These are phyloP conservation scores for Penicillium pulvis DNA, from an alignment of 495 filamentous ascomycete species.

Conservation along the genomic window DNA sequence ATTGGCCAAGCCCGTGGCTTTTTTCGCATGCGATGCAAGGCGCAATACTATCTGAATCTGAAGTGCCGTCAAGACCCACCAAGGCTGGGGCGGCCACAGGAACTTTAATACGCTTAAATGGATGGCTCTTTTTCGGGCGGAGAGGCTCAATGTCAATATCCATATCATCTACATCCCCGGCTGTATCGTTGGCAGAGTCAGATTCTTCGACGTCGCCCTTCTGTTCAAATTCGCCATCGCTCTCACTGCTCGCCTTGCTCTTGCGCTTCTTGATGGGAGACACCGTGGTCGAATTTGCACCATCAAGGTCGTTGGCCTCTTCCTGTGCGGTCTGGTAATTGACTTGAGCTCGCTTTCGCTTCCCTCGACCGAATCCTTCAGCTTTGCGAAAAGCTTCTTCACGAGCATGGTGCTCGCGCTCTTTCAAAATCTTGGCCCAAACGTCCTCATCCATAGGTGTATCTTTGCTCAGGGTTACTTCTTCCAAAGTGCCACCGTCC, in stretches of 20 bases:
- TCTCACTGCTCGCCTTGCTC: constrained; percentile 19
- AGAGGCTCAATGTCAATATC: neutral
- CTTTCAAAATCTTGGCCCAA: constrained; percentile 85
- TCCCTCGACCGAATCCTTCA: constrained; percentile 80
- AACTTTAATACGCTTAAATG: constrained; percentile 43
- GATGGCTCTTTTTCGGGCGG: constrained; percentile 15
- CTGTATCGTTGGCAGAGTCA: constrained; percentile 25
- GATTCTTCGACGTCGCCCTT: constrained; percentile 25
- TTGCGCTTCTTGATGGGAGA: constrained; percentile 33
- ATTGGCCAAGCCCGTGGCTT: constrained; percentile 56
- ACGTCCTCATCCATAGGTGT: constrained; percentile 57
- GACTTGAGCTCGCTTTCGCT: constrained; percentile 56
- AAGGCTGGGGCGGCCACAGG: neutral
- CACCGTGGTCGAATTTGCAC: constrained; percentile 8
- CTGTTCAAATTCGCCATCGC: constrained; percentile 38
- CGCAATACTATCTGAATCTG: constrained; percentile 22
- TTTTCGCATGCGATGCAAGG: constrained; percentile 58
- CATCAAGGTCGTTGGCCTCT: constrained; percentile 17
- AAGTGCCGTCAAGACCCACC: constrained; percentile 49
- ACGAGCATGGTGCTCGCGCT: constrained; percentile 75
- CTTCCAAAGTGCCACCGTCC: constrained; percentile 65
- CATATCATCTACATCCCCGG: neutral
- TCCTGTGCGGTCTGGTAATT: constrained; percentile 37
- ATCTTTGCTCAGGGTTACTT: constrained; percentile 53
- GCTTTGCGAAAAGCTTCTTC: constrained; percentile 63